Base-by-base conservation (phyloP, 2,329 filamentous ascomycete species). In the Ophiostoma himal-ulmi region DNA sequence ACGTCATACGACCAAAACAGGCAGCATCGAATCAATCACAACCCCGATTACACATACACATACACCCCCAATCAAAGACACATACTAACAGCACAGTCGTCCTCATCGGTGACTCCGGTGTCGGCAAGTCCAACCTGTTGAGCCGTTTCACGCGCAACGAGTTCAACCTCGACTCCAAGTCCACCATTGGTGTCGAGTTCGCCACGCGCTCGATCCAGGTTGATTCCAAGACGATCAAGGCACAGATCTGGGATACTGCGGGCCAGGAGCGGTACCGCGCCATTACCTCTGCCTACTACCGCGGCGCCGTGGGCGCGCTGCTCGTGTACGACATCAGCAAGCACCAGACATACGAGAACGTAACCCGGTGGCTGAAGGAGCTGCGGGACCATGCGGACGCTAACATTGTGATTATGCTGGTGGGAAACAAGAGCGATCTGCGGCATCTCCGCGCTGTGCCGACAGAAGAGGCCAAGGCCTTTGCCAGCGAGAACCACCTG, bases 381-480 rank as follows among this genome's bases (percentile, higher is more conserved):
- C 86, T 99, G 79, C 89, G 95, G 77, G 95, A 97, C 79, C 94
- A 99, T 82, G 95, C 95, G 76, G 95, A 99, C 81, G 94, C 93
- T 77, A 98, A 98, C 84, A 97, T 98, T 78, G 94, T 99, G 77
- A 99, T 99, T 80, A 99, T 99, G 95, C 85, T 99, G 78, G 95
- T 98, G 70, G 95, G 95, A 81, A 99, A 99, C 89, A 99, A 99
- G 91, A 98, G 94, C 82, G 95, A 99, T 96, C 91, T 98, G 90
- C 92, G 94, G 82, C 95, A 99, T 83, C 86, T 99, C 78, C 89
- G 95, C 80, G 95, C 95, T 75, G 95, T 99, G 75, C 93, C 95
- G 68, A 99, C 95, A 72, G 95, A 99, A 79, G 94, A 98, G 82
- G 95, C 94, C 76, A 99, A 98, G 84, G 87, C 92, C 74, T 99